Evolutionary conservation across 2,329 filamentous ascomycete genomes (phyloP).

Genomic region (Diplodia intermedia): DNA sequence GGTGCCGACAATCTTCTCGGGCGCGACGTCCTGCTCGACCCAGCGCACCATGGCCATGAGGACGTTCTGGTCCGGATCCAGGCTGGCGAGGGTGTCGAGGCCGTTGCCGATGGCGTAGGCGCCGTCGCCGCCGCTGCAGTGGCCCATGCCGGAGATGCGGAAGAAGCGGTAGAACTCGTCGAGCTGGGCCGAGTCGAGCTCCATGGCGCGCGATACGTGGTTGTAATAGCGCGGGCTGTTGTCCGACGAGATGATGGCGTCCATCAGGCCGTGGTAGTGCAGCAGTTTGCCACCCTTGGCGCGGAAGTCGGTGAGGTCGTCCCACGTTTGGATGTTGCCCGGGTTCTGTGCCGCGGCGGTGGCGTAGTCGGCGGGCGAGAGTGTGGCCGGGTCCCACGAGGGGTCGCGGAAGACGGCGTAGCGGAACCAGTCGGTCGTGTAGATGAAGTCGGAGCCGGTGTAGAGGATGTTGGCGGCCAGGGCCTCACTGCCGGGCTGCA

Average conservation of each 20-base stretch:
- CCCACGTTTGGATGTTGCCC: conserved; percentile 51
- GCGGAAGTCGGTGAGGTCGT: conserved; percentile 48
- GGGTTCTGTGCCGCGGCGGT: conserved; percentile 48
- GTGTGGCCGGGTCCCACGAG: conserved; percentile 50
- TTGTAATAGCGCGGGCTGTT: conserved; percentile 59
- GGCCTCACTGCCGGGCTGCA: conserved; percentile 58
- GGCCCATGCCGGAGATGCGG: conserved; percentile 59
- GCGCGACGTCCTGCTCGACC: conserved; percentile 54
- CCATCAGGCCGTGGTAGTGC: conserved; percentile 55
- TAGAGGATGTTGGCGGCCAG: conserved; percentile 36
- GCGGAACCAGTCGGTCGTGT: conserved; percentile 57
- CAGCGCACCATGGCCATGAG: conserved; percentile 57
- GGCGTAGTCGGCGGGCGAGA: conserved; percentile 53
- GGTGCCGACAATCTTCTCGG: conserved; percentile 49
- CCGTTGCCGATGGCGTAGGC: conserved; percentile 49
- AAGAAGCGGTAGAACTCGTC: conserved; percentile 60
- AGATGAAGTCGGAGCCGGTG: conserved; percentile 51
- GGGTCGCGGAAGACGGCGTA: conserved; percentile 58
- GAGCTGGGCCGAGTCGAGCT: conserved; percentile 42
- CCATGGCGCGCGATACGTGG: conserved; percentile 55
- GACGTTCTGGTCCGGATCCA: conserved; percentile 53
- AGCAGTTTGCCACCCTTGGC: conserved; percentile 55
- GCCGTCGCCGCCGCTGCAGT: conserved; percentile 59
- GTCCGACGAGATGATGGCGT: conserved; percentile 54
- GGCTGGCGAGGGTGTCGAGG: conserved; percentile 36